A percentile compares a stretch with the other conserved stretches of the same genome.
Evolutionary conservation across 768 basidiomycete species (phyloP).

Genomic region (Boletus eberwhitei): DNA sequence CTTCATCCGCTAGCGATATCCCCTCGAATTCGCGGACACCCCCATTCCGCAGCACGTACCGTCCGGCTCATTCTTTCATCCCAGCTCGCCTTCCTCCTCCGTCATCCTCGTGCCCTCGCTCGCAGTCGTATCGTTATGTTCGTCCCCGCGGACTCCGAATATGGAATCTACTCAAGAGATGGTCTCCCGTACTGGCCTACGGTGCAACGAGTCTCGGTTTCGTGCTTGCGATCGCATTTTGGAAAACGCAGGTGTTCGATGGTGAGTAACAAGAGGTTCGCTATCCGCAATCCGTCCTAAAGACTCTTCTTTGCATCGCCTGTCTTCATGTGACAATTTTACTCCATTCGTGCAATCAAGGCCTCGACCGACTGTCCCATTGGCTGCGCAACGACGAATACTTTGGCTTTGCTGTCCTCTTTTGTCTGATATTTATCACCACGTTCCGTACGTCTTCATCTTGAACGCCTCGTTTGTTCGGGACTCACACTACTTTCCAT

Average conservation of each 20-base stretch:
- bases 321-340: not conserved
- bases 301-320: not conserved
- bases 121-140: slow-evolving; percentile 33
- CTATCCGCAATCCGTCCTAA: not conserved
- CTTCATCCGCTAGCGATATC: slow-evolving; percentile 16
- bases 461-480: not conserved
- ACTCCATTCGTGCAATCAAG: slow-evolving; percentile 37
- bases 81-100: slow-evolving; percentile 18
- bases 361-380: slow-evolving; percentile 75
- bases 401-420: slow-evolving; percentile 76
- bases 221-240: slow-evolving; percentile 77
- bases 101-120: slow-evolving; percentile 14
- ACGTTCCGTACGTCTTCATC: slow-evolving; percentile 68
- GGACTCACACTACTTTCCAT: slow-evolving; percentile 11
- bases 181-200: slow-evolving; percentile 77
- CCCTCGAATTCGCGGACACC: slow-evolving; percentile 12
- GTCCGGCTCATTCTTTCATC: slow-evolving; percentile 19
- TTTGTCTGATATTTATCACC: slow-evolving; percentile 79
- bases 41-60: slow-evolving; percentile 14
- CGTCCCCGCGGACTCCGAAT: slow-evolving; percentile 51
- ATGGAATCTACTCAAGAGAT: slow-evolving; percentile 62
- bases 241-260: slow-evolving; percentile 76
- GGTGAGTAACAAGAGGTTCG: slow-evolving; percentile 46
- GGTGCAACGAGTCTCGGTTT: slow-evolving; percentile 74
- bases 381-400: slow-evolving; percentile 72